phyloP scores from a whole-genome alignment of 495 filamentous ascomycete genomes.

The Penicillium alfredii region DNA sequence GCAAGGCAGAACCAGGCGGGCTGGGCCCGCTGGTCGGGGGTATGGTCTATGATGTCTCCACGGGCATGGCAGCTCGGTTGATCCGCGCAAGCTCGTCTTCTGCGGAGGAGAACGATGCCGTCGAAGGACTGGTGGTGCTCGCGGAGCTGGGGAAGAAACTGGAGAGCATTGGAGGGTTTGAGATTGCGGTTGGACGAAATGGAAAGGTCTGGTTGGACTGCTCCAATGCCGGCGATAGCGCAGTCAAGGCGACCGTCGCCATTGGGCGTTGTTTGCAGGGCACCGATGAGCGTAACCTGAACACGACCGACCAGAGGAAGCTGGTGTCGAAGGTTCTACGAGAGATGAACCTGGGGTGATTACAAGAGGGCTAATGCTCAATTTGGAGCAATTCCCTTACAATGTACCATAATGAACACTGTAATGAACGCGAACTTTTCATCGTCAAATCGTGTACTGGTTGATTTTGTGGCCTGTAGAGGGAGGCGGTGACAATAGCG shows the following conservation, averaged over 20 bases:
- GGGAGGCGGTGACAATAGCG: too few species aligned
- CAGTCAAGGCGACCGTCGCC: conserved; percentile 57
- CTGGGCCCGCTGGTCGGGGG: conserved; percentile 81
- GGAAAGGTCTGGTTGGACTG: conserved; percentile 85
- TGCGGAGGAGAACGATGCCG: conserved; percentile 54
- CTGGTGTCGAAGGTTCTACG: conserved; percentile 64
- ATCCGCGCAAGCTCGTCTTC: conserved; percentile 47
- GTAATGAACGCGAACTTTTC: too few species aligned
- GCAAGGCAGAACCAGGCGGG: conserved; percentile 81
- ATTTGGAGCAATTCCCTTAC: not conserved
- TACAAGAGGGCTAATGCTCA: not conserved
- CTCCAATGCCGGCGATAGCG: conserved; percentile 50
- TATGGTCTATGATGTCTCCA: conserved; percentile 76
- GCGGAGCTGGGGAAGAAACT: conserved; percentile 76
- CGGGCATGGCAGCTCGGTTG: conserved; percentile 74
- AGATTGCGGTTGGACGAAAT: conserved; percentile 92
- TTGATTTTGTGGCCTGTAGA: too few species aligned
- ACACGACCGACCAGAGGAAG: conserved; percentile 70
- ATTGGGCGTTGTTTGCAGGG: conserved; percentile 76
- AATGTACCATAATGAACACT: too few species aligned
- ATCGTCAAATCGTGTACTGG: too few species aligned
- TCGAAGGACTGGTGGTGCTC: conserved; percentile 61
- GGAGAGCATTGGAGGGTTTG: conserved; percentile 63
- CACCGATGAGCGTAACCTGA: conserved; percentile 64
- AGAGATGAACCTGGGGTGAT: conserved; percentile 39